Conservation (phyloP, 345 rosid species). For the Acer saccharum region DNA sequence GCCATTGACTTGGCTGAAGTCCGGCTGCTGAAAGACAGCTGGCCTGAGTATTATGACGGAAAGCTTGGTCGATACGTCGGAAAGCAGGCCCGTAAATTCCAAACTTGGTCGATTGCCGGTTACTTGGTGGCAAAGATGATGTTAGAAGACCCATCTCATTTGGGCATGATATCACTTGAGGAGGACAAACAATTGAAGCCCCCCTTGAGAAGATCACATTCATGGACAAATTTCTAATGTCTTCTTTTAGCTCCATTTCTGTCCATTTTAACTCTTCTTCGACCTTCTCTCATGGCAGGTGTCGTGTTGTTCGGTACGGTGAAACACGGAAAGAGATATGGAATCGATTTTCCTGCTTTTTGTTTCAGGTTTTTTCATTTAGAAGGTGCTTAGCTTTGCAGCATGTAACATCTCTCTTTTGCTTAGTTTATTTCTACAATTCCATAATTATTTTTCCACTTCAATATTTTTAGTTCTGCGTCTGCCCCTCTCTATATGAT, state of each 20-base stretch:
- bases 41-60: constrained; percentile 98
- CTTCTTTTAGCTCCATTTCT: constrained; percentile 4
- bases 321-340: background rate
- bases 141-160: constrained; percentile 92
- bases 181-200: constrained; percentile 93
- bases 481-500: background rate
- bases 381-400: background rate
- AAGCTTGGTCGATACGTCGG: constrained; percentile 88
- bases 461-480: background rate
- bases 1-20: constrained; percentile 82
- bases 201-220: constrained; percentile 71
- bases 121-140: constrained; percentile 95
- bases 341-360: background rate
- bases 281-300: background rate
- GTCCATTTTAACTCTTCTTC: background rate
- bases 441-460: background rate
- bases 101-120: constrained; percentile 95
- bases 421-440: background rate
- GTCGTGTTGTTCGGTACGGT: background rate
- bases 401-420: background rate
- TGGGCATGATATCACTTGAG: constrained; percentile 85
- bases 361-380: constrained; percentile 8
- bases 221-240: constrained; percentile 53
- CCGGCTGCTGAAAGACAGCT: constrained; percentile 70
- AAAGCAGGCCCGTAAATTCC: constrained; percentile 80